A percentile compares a stretch with the other conserved stretches of the same genome.
phyloP scores from a whole-genome alignment of 2,329 filamentous ascomycete genomes.

The Aspergillus phoenicis region DNA sequence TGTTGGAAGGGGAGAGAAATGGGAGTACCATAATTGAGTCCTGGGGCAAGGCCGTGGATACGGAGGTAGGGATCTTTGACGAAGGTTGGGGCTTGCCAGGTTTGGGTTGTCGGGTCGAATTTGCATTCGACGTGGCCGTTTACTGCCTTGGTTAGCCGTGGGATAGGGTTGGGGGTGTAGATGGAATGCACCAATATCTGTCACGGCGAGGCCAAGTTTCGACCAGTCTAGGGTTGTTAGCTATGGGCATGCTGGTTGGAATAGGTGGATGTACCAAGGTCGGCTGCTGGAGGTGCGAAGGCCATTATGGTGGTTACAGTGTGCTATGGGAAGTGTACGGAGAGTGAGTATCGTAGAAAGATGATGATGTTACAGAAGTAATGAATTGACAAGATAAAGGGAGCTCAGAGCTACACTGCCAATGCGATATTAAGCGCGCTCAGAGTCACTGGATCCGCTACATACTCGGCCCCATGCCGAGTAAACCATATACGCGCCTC shows the following conservation, averaged over 20 bases:
- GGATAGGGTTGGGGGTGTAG: neutral
- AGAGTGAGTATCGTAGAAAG: neutral
- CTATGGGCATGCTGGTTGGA: no score
- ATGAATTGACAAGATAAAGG: neutral
- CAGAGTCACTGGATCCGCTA: no score
- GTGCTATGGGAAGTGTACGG: no score
- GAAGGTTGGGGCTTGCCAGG: conserved; percentile 4
- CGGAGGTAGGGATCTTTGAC: conserved; percentile 3
- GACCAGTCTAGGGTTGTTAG: neutral
- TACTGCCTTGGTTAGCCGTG: neutral
- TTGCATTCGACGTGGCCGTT: conserved; percentile 12
- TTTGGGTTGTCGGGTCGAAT: neutral
- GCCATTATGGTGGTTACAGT: neutral
- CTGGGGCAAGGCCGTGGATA: conserved; percentile 8
- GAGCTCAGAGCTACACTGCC: no score
- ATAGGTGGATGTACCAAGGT: neutral
- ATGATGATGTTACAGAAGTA: neutral
- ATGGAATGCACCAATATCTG: neutral
- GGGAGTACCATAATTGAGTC: conserved; percentile 4
- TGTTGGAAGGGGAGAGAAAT: neutral
- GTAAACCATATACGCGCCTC: neutral
- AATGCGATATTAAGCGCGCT: no score
- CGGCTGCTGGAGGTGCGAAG: neutral
- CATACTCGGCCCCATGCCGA: no score
- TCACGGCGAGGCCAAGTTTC: neutral